Evolutionary conservation across 345 rosid species (phyloP).

Genomic region (Eucalyptus urophylla): DNA sequence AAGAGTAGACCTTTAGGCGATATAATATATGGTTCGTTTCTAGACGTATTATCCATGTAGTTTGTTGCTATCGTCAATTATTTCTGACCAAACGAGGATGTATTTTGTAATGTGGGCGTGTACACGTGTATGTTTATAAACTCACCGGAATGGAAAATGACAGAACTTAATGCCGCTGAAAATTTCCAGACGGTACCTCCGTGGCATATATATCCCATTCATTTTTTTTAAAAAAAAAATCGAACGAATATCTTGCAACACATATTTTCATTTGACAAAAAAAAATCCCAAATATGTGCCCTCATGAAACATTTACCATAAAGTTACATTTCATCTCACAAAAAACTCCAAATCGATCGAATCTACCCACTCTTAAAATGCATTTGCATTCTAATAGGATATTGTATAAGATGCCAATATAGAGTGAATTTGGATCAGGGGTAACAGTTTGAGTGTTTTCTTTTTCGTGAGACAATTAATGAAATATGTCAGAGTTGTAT

Average conservation of each 20-base stretch:
- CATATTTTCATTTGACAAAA: background rate
- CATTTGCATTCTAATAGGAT: accelerated
- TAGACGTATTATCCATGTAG: background rate
- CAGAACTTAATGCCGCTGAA: background rate
- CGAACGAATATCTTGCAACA: accelerated
- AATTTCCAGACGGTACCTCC: background rate
- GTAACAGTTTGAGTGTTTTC: background rate
- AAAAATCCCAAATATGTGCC: background rate
- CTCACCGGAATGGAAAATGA: background rate
- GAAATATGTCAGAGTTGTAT: accelerated
- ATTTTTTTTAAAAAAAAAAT: background rate
- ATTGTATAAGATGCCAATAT: background rate
- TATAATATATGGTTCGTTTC: background rate
- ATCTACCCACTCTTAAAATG: accelerated
- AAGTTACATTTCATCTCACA: background rate
- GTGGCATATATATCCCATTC: background rate
- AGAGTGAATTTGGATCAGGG: background rate
- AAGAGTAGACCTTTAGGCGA: background rate
- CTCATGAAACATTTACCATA: background rate
- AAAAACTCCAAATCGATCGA: background rate
- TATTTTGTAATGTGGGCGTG: background rate
- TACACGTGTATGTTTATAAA: background rate
- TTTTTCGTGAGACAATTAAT: background rate
- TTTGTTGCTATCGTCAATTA: background rate
- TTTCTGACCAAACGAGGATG: background rate